phyloP scores from a whole-genome alignment of 2,329 filamentous ascomycete species.

The Fusarium udum region DNA sequence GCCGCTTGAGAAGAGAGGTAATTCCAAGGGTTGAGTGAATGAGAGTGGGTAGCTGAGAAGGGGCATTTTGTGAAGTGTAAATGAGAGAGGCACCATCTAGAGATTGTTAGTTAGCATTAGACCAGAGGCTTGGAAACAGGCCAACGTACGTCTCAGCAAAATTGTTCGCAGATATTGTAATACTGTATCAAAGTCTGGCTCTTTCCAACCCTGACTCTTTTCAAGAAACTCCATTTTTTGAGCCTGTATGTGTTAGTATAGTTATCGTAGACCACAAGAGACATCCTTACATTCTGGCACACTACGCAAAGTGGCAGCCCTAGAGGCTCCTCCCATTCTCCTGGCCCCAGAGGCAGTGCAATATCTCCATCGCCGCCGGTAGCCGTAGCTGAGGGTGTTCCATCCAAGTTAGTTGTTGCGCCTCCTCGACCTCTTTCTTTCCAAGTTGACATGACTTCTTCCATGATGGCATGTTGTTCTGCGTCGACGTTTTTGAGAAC shows the following conservation, averaged over 20 bases:
- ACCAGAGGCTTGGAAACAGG: background rate
- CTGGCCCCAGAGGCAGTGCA: slow-evolving; percentile 81
- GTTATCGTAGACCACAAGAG: background rate
- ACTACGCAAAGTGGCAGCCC: slow-evolving; percentile 91
- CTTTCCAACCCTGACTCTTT: slow-evolving; percentile 90
- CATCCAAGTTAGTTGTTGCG: slow-evolving; percentile 69
- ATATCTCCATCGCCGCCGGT: slow-evolving; percentile 68
- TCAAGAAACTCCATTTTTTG: slow-evolving; percentile 92
- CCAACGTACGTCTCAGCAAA: slow-evolving; percentile 76
- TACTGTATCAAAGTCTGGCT: slow-evolving; percentile 96
- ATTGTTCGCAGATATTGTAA: slow-evolving; percentile 92
- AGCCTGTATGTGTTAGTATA: slow-evolving; percentile 60
- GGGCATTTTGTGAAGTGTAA: slow-evolving; percentile 80
- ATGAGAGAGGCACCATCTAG: slow-evolving; percentile 85
- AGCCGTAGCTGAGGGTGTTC: slow-evolving; percentile 65
- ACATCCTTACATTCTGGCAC: slow-evolving; percentile 82
- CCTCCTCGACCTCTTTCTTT: slow-evolving; percentile 77
- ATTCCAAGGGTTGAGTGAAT: slow-evolving; percentile 88
- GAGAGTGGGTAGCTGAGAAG: slow-evolving; percentile 80
- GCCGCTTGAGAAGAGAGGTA: slow-evolving; percentile 80
- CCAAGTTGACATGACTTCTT: slow-evolving; percentile 85
- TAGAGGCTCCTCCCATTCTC: slow-evolving; percentile 91
- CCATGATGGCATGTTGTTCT: slow-evolving; percentile 83
- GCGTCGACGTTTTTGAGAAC: slow-evolving; percentile 78
- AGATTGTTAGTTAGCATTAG: slow-evolving; percentile 40